Base-by-base conservation (phyloP, 139 green algal species). In the Cymbomonas tetramitiformis region DNA sequence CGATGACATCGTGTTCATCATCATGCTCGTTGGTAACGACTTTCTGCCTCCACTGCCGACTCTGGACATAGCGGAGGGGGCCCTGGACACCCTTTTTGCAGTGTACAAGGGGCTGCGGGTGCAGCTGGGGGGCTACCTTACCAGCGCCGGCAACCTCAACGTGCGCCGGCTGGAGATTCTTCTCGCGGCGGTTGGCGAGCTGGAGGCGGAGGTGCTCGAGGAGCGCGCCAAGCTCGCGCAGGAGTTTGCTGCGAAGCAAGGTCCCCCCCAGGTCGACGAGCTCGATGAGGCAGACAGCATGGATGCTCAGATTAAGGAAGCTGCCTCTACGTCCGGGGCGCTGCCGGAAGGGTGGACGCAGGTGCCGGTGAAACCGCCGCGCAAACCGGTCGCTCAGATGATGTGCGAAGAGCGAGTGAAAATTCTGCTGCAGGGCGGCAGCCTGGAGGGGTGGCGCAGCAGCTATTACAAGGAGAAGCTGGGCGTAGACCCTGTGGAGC, bases 1-100 rank as follows among this genome's bases (percentile, higher is more conserved):
- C 6, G 88, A 96, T 67, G 88, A 96, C 56, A 87, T 95, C 64
- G 79, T 96, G 41, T 73, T 96, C 0, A 79, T 96, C 47, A 93
- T 83, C 72, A 93, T 94, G 83, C 76, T 96, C 5, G 77, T 94
- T 18, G 88, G 88, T 31, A 96, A 96, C 63, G 87, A 95, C 64
- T 96, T 95, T 54, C 55, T 96, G 57, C 88, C 59, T 10, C 46
- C 49, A 21, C 64, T 94, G 56, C 82, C 85, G 3, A 94, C 84
- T 1, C 68, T 94, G 43, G 84, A 94, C 76, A 94, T 93, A 31
- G 70, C 61, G 4, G 88, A 96, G 73, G 83, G 83, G 26, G 82
- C 79, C 28, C 71, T 96, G 24, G 87, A 96, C 62, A 75, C 70
- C 50, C 74, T 94, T 30, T 90, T 95, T 56, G 53, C 70, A n/a